These are phyloP conservation scores for Solanum neorickii DNA, from an alignment of 257 asterid species.

Conservation along the genomic window DNA sequence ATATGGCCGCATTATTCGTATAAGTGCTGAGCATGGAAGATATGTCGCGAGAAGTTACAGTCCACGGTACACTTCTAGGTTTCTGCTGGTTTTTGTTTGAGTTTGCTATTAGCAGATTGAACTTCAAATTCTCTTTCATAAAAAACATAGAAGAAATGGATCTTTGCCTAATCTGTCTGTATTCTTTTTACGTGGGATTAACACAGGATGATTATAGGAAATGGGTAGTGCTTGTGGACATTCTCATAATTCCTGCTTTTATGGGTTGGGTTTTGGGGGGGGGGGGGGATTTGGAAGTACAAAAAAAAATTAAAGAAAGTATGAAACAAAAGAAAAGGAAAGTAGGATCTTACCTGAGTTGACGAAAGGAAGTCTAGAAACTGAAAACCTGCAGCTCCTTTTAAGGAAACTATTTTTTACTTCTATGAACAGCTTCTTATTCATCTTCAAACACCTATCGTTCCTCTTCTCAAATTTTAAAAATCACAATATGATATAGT, in stretches of 20 bases:
- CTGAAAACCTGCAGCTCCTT: neutral
- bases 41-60: slow-evolving; percentile 85
- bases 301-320: neutral
- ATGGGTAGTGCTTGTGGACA: neutral
- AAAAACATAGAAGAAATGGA: neutral
- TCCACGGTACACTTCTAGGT: slow-evolving; percentile 57
- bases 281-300: neutral
- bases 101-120: neutral
- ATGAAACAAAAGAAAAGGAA: neutral
- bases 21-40: slow-evolving; percentile 88
- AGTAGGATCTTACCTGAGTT: neutral
- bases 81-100: neutral
- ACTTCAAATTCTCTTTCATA: neutral
- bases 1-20: slow-evolving; percentile 76
- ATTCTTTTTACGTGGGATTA: neutral
- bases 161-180: neutral
- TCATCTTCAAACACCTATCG: neutral
- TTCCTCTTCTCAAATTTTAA: neutral
- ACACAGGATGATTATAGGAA: neutral
- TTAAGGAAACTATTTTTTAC: neutral
- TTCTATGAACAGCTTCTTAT: neutral
- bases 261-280: neutral
- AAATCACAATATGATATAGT: neutral
- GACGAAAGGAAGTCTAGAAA: neutral
- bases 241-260: neutral